Evolutionary conservation across 192 early-diverging fungal genomes (phyloP).

Genomic region (Umbelopsis vinacea): DNA sequence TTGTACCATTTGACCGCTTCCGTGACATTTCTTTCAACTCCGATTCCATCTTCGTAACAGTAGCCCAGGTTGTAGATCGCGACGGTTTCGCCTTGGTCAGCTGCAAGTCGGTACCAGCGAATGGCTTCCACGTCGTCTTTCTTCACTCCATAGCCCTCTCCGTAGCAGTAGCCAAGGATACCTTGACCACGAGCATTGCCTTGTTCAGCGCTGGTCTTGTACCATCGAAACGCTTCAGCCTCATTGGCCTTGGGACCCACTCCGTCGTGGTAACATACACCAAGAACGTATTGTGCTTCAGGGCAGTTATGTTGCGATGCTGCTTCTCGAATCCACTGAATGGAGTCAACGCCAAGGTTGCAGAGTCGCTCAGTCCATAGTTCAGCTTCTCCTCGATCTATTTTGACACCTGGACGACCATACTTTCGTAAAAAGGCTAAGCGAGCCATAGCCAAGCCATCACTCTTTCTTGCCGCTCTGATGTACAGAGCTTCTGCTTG

Average conservation of each 20-base stretch:
- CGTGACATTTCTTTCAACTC: conserved; percentile 51
- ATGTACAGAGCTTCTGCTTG: conserved; percentile 71
- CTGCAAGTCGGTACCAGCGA: conserved; percentile 58
- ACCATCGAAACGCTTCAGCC: conserved; percentile 71
- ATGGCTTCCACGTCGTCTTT: conserved; percentile 72
- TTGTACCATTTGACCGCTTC: conserved; percentile 69
- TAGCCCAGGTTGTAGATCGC: conserved; percentile 61
- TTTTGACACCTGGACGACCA: conserved; percentile 77
- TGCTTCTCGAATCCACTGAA: conserved; percentile 67
- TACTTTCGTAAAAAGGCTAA: conserved; percentile 80
- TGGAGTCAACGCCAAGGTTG: conserved; percentile 45
- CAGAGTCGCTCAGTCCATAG: conserved; percentile 58
- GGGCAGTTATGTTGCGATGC: conserved; percentile 60
- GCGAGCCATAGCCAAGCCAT: conserved; percentile 70
- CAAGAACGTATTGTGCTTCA: conserved; percentile 64
- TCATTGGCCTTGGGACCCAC: conserved; percentile 69
- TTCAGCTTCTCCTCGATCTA: conserved; percentile 80
- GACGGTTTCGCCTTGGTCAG: conserved; percentile 56
- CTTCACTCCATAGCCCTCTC: conserved; percentile 68
- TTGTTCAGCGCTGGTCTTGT: conserved; percentile 62
- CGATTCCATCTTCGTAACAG: conserved; percentile 65
- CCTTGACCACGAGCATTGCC: conserved; percentile 63
- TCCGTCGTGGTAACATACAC: conserved; percentile 81
- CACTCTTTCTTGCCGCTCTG: conserved; percentile 59
- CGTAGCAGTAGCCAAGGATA: conserved; percentile 80